A percentile compares a stretch with the other conserved stretches of the same genome.
These are phyloP conservation scores for Comarum palustre DNA, from an alignment of 306 rosid genomes.

Conservation along the genomic window DNA sequence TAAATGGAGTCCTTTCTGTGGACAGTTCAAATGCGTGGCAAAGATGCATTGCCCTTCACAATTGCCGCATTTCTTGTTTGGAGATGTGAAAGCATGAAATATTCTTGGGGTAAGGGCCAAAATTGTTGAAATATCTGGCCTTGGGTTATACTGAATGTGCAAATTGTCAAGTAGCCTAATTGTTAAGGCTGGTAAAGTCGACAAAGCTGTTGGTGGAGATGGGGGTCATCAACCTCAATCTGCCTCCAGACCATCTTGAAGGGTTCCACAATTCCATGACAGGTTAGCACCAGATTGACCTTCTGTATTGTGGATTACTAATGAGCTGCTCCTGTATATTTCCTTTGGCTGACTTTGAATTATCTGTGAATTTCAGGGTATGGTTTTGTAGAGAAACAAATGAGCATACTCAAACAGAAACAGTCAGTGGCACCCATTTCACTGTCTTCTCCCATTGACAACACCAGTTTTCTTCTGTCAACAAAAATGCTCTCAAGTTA, in stretches of 20 bases:
- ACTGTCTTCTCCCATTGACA: not conserved
- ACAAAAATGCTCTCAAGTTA: not conserved
- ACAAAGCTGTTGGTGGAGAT: not conserved
- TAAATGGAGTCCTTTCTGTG: conserved; percentile 12
- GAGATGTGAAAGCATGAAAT: conserved; percentile 24
- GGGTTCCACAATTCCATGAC: not conserved
- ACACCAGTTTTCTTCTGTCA: not conserved
- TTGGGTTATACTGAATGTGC: not conserved
- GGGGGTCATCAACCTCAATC: not conserved
- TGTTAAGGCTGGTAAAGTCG: not conserved
- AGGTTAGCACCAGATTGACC: not conserved
- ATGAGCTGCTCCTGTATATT: not conserved
- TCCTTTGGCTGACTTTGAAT: not conserved
- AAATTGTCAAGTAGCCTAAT: not conserved
- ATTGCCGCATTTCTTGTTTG: conserved; percentile 57
- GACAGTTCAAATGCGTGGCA: conserved; percentile 75
- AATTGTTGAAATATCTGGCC: not conserved
- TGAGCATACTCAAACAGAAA: not conserved
- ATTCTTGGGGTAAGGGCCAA: not conserved
- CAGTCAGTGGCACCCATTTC: not conserved
- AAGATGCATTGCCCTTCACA: conserved; percentile 59
- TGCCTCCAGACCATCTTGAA: not conserved
- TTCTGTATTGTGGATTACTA: not conserved
- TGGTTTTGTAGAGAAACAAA: not conserved
- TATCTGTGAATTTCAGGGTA: not conserved